Base-by-base conservation (phyloP, 2,329 filamentous ascomycete genomes). In the Paracorniculantispora psalliotae region DNA sequence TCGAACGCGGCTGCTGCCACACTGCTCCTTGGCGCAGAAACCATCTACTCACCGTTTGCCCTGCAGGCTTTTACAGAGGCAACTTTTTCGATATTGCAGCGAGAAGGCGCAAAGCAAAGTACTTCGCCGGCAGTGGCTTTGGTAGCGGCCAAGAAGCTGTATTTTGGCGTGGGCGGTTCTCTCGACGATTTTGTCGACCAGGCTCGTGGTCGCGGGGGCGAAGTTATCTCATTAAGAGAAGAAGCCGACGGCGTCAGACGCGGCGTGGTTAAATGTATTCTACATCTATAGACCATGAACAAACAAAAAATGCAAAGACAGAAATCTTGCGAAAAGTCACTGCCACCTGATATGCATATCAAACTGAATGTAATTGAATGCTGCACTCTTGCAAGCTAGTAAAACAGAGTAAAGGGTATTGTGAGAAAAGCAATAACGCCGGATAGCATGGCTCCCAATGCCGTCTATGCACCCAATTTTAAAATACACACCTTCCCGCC, bases 151-250 rank as follows among this genome's bases (percentile, higher is more conserved):
- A 94, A 94, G 75, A 83, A 84, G 63, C 79, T 92, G 12, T 94
- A 94, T 72, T 94, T 94, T 72, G 90, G 90, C 2, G 90, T 94
- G 5, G 90, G 90, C 0, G 90, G 90, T 0, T 92, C 89, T 21
- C 80, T 94, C 23, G 88, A 91, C 69, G 89, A 90, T 63, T 91
- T 94, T 65, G 75, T 86, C 50, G 72, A 77, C 53, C 77, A 74
- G 62, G 80, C 84, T 44, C 74, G 74, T 57, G 73, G 69, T 0
- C 76, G 76, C 39, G 84, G 83, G 2, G 77, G 74, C 12, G 62
- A 65, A 2, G 79, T 87, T 37, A 71, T 76, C 43, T 75, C 77
- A 51, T 63, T 87, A 35, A 76, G 81, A 60, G 83, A 87, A 66
- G 84, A 87, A 67, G 75, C 77, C 0, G 81, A 84, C 49, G 85